These are phyloP conservation scores for Pezicula neosporulosa DNA, from an alignment of 2,329 filamentous ascomycete species.

Conservation along the genomic window DNA sequence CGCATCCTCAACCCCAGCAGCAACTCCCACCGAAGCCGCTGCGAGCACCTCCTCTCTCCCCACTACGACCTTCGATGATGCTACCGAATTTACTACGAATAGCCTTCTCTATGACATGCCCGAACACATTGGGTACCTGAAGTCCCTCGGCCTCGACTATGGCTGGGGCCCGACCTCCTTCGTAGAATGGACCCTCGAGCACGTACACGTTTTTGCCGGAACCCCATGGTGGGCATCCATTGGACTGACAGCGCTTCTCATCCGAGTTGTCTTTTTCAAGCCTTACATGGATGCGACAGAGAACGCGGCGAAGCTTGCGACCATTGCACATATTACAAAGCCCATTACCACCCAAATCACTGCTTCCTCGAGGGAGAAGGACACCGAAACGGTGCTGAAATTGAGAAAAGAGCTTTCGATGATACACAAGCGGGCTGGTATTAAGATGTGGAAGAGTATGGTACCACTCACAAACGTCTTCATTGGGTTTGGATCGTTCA, in stretches of 20 bases:
- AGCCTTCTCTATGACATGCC: conserved; percentile 18
- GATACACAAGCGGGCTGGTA: conserved; percentile 52
- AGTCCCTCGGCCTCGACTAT: conserved; percentile 80
- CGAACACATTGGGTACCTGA: conserved; percentile 78
- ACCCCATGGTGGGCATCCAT: conserved; percentile 84
- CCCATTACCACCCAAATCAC: conserved; percentile 56
- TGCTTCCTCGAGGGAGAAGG: conserved; percentile 28
- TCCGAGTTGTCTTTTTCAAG: conserved; percentile 65
- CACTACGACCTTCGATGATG: conserved; percentile 15
- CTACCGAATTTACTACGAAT: conserved; percentile 15
- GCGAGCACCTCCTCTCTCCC: not conserved
- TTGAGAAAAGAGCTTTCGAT: conserved; percentile 42
- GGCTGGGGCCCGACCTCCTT: conserved; percentile 74
- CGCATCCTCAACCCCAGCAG: conserved; percentile 5
- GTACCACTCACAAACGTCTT: conserved; percentile 62
- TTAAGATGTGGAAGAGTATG: conserved; percentile 47
- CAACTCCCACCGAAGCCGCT: conserved; percentile 2
- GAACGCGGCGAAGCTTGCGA: conserved; percentile 56
- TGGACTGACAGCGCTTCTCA: conserved; percentile 55
- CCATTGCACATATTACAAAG: conserved; percentile 53
- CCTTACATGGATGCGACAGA: conserved; percentile 61
- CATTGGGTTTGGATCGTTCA: conserved; percentile 78
- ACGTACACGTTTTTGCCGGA: conserved; percentile 71
- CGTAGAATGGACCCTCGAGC: conserved; percentile 76
- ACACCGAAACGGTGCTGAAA: conserved; percentile 44